Conservation (phyloP, 2,329 filamentous ascomycete genomes). For the Aspergillus fructus region DNA sequence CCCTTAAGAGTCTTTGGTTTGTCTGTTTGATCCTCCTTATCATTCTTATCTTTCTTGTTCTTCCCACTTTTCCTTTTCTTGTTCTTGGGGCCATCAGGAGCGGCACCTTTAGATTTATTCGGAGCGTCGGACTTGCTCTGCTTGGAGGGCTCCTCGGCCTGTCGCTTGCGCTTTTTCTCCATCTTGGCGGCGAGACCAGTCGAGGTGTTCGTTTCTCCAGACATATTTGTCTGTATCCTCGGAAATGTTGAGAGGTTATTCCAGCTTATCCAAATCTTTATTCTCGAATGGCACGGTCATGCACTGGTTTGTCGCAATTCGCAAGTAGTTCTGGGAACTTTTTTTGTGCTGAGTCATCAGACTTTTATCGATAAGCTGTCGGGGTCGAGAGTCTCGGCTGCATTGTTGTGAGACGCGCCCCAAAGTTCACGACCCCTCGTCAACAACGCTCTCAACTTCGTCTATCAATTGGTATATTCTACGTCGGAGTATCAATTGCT, state of each 20-base stretch:
- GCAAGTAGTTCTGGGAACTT: constrained; percentile 4
- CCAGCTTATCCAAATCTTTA: not conserved
- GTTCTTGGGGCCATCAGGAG: constrained; percentile 30
- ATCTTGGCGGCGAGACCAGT: constrained; percentile 33
- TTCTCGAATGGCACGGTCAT: not conserved
- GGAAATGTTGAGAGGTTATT: not conserved
- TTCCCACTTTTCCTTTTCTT: constrained; percentile 29
- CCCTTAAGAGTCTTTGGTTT: constrained; percentile 24
- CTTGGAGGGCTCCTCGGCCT: constrained; percentile 33
- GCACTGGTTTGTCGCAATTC: not conserved
- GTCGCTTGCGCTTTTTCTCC: constrained; percentile 43
- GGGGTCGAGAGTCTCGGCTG: constrained; percentile 6
- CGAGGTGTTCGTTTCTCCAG: constrained; percentile 18
- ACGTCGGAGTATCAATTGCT: not conserved
- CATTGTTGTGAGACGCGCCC: not conserved
- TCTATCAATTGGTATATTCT: not conserved
- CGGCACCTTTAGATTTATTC: constrained; percentile 16
- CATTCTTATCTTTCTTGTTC: constrained; percentile 26
- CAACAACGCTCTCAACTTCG: not conserved
- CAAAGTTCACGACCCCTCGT: not conserved
- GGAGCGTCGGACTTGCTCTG: constrained; percentile 24
- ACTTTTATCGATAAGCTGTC: constrained; percentile 20
- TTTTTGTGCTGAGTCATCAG: constrained; percentile 20
- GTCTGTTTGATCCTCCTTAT: constrained; percentile 21
- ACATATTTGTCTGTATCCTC: constrained; percentile 8